Evolutionary conservation across 176 grass and related monocot genomes (phyloP), one percentile per base, ranked within the genome.

Genomic region (Aegilops umbellulata): DNA sequence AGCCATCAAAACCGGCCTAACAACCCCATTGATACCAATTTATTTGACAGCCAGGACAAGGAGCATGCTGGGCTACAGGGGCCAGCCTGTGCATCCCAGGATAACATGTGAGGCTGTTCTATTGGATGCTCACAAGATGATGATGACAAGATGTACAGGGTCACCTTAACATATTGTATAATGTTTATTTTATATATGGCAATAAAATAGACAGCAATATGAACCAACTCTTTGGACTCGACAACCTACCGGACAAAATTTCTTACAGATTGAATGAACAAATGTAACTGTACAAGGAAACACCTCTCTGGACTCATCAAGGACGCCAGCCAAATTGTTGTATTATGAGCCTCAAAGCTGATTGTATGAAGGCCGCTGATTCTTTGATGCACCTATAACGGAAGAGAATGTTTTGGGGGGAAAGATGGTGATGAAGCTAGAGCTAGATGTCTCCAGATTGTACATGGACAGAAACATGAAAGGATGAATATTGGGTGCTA

Each of bases 201-300:
- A 31, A 61, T 74, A 74, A 86, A 86, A 79, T 79, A 17, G 65
- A 86, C 83, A 90, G 58, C 7, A 26, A 51, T 79, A 79, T 73
- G 74, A 83, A 90, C 55, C 36, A 78, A 79, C 74, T 79, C 63
- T 70, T 36, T 78, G 15, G 27, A 57, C 53, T 62, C 71, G 10
- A 67, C 76, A 75, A 61, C 73, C 82, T 91, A 92, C 71, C 92
- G 90, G 90, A 96, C 91, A 42, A 77, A 73, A 78, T 55, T 93
- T 91, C 87, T 93, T 91, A 95, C 89, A 95, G 61, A 83, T 95
- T 95, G 94, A 95, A 91, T 93, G 74, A 95, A 95, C 6, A 91
- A 93, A 92, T 91, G 82, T 76, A 88, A 86, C 94, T 96, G 91
- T 96, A 96, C 94, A 95, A 83, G 76, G 69, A 90, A 65, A 82